A percentile compares a stretch with the other conserved stretches of the same genome.
These are phyloP conservation scores for Pythium volutum DNA, from an alignment of 352 stramenopile genomes.

Conservation along the genomic window DNA sequence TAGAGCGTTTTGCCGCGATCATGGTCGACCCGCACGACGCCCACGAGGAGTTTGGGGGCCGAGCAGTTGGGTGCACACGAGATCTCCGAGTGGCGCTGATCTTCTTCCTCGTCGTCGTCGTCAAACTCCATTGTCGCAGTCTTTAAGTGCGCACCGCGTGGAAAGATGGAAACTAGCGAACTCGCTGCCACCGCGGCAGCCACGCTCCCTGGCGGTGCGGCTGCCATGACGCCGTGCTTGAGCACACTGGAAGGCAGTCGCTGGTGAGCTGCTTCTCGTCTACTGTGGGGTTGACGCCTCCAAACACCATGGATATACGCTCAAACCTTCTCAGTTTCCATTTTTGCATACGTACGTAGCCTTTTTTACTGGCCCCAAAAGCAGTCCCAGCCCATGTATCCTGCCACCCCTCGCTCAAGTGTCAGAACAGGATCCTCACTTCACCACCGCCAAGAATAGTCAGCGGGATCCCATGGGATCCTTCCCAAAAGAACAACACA, in stretches of 20 bases:
- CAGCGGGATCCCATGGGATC: too few species aligned
- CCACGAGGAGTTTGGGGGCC: constrained; percentile 50
- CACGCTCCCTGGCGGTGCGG: background rate
- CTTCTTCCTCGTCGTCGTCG: constrained; percentile 30
- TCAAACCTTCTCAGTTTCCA: background rate
- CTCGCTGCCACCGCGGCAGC: background rate
- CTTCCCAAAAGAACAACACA: too few species aligned
- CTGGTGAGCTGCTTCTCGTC: background rate
- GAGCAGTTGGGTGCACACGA: constrained; percentile 44
- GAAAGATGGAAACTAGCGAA: constrained; percentile 13
- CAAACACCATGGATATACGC: constrained; percentile 7
- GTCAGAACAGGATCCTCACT: too few species aligned
- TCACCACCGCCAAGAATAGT: too few species aligned
- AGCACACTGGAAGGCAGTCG: background rate
- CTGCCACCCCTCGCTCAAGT: too few species aligned
- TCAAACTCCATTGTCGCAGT: constrained; percentile 15
- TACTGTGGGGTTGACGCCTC: background rate
- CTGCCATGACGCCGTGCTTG: background rate
- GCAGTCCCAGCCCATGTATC: background rate
- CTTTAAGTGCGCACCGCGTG: constrained; percentile 7
- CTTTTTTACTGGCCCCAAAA: background rate
- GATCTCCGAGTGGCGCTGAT: constrained; percentile 53
- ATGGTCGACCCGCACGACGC: constrained; percentile 25
- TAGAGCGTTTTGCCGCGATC: constrained; percentile 38
- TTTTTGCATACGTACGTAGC: background rate